Conservation (phyloP, 768 basidiomycete species). For the Mycena polygramma region DNA sequence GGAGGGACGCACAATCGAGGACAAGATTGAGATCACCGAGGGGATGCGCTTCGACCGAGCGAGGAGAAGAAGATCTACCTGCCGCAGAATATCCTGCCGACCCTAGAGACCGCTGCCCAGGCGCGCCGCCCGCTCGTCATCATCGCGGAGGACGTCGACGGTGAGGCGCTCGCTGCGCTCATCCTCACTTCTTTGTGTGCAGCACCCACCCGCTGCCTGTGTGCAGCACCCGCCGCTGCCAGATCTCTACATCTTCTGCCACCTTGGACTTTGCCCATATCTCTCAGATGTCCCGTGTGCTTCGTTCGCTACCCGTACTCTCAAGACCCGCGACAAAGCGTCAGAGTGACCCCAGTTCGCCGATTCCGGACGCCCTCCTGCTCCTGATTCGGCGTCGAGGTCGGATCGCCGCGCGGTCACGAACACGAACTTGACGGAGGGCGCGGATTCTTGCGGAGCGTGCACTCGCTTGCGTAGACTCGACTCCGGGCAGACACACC, state of each 20-base stretch:
- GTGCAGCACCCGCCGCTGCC: no score
- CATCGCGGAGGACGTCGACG: conserved; percentile 98
- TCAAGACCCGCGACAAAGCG: conserved; percentile 76
- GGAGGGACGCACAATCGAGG: conserved; percentile 97
- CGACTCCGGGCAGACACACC: no score
- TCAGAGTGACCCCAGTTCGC: conserved; percentile 97
- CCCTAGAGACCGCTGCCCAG: conserved; percentile 86
- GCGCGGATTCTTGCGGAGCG: no score
- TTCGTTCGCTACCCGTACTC: conserved; percentile 65
- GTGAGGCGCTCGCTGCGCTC: conserved; percentile 97
- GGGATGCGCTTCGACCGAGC: conserved; percentile 99
- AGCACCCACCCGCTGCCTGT: no score
- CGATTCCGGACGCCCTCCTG: conserved; percentile 61
- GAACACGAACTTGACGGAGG: conserved; percentile 79
- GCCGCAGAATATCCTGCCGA: conserved; percentile 94
- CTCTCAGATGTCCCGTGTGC: conserved; percentile 81
- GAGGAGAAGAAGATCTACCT: conserved; percentile 99
- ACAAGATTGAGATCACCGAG: conserved; percentile 99
- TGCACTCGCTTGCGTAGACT: no score
- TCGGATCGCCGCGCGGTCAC: conserved; percentile 80
- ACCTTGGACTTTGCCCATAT: conserved; percentile 94
- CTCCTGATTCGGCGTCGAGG: conserved; percentile 70
- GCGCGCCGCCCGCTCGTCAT: conserved; percentile 91
- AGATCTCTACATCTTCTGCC: conserved; percentile 91
- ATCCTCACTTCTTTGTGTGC: no score